Base-by-base conservation (phyloP, 2,329 filamentous ascomycete genomes). In the Rhexocercosporidium sp. region DNA sequence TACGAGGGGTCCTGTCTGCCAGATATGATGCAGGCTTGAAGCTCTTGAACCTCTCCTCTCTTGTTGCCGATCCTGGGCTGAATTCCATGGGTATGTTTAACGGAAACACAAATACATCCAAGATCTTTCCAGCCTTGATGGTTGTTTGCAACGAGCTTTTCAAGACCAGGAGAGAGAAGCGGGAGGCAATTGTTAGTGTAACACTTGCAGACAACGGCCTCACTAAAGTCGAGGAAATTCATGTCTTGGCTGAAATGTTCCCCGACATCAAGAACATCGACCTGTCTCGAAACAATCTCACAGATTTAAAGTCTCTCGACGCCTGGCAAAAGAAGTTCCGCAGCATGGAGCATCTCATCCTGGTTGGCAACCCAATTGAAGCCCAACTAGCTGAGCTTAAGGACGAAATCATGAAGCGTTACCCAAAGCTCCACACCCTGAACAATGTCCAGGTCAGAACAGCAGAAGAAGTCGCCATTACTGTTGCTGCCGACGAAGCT, bases 81-180 rank as follows among this genome's bases (percentile, higher is more conserved):
- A 83, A 89, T 63, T 83, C 86, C 49, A 89, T 94, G 79, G 92
- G 92, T 44, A 59, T 91, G 75, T 94, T 97, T 77, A 86, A 88
- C 69, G 88, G 83, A 67, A 87, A 86, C 66, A 88, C 90, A 3
- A 72, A 68, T 25, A 71, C 73, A 12, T 69, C 72, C n/a, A 99
- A 97, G 78, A 92, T 97, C 69, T 97, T 98, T 81, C 92, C 92
- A 62, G 95, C 92, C 1, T 84, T 98, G 69, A 97, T 98, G 92
- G 89, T 88, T 67, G 89, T 97, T 56, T 94, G 92, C 77, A 90
- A 96, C 62, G 82, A 88, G 68, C 86, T 91, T 20, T 97, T 97
- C 81, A 89, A 90, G 72, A 90, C 86, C 1, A 77, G 86, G 14
- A 84, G 90, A 68, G 89, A 91, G 59, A 94, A 94, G 78, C 86